Evolutionary conservation across 345 rosid genomes (phyloP).

Genomic region (Geranium brycei): DNA sequence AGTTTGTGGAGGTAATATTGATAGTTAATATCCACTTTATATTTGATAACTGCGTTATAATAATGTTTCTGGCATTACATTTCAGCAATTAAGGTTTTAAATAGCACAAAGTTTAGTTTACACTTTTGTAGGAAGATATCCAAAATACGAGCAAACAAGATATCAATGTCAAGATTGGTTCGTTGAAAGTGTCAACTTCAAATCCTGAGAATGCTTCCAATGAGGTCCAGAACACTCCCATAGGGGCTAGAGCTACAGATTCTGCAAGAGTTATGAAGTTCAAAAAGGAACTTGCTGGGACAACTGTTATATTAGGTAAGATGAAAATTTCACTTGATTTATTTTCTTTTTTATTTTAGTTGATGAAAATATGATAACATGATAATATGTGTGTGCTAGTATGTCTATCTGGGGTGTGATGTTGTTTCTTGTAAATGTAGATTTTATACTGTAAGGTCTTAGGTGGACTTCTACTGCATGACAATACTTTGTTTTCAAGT

Average conservation of each 20-base stretch:
- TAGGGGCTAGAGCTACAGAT: slow-evolving; percentile 81
- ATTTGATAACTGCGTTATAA: too few relatives aligned
- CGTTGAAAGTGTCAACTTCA: slow-evolving; percentile 34
- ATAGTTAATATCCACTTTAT: too few relatives aligned
- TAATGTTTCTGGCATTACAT: too few relatives aligned
- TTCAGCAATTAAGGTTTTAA: not conserved
- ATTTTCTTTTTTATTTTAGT: not conserved
- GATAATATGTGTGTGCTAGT: not conserved
- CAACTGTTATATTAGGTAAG: slow-evolving; percentile 71
- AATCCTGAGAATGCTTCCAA: slow-evolving; percentile 30
- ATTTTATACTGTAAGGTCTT: too few relatives aligned
- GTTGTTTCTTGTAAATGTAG: too few relatives aligned
- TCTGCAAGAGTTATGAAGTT: slow-evolving; percentile 80
- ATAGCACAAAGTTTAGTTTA: slow-evolving; percentile 7
- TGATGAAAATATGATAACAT: slow-evolving; percentile 1
- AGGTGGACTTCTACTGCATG: too few relatives aligned
- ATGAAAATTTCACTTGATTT: not conserved
- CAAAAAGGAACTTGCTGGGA: slow-evolving; percentile 62
- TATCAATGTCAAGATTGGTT: slow-evolving; percentile 27
- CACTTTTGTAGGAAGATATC: slow-evolving; percentile 36
- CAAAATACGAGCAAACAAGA: slow-evolving; percentile 25
- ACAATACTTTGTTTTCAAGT: too few relatives aligned
- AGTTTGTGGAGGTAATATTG: slow-evolving; percentile 2
- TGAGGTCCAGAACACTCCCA: slow-evolving; percentile 37
- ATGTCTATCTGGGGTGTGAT: too few relatives aligned